Conservation (phyloP, 441 rosid genomes). For the Aleurites moluccanus region DNA sequence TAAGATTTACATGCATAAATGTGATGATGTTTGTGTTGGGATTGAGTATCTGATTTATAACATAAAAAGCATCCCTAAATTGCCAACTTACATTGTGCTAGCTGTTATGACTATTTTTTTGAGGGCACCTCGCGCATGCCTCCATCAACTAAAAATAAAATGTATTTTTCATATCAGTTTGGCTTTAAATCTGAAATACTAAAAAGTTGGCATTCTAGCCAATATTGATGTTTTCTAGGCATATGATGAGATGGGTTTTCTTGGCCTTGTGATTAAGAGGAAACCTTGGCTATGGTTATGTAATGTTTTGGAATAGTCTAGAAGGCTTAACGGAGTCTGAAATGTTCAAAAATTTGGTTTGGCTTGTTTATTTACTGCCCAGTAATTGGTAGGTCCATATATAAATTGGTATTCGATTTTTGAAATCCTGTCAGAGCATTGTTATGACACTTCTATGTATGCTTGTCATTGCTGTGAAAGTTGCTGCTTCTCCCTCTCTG, state of each 20-base stretch:
- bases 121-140: not conserved
- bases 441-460: not conserved
- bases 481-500: not conserved
- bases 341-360: not conserved
- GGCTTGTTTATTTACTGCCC: slow-evolving; percentile 8
- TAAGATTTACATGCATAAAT: slow-evolving; percentile 37
- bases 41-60: not conserved
- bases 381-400: not conserved
- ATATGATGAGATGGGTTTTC: not conserved
- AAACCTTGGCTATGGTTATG: no score
- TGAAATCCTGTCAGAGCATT: not conserved
- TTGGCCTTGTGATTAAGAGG: not conserved
- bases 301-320: not conserved
- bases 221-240: not conserved
- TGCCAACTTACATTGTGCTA: not conserved
- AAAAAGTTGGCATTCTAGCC: not conserved
- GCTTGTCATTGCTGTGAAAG: not conserved
- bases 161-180: not conserved
- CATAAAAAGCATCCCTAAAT: not conserved
- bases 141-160: not conserved
- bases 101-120: not conserved
- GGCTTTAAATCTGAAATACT: not conserved
- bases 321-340: not conserved
- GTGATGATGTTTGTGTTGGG: slow-evolving; percentile 6
- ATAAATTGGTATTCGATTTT: not conserved